A percentile compares a stretch with the other conserved stretches of the same genome.
Evolutionary conservation across 108 stramenopile genomes (phyloP).

Genomic region (Schizochytrium sp.): DNA sequence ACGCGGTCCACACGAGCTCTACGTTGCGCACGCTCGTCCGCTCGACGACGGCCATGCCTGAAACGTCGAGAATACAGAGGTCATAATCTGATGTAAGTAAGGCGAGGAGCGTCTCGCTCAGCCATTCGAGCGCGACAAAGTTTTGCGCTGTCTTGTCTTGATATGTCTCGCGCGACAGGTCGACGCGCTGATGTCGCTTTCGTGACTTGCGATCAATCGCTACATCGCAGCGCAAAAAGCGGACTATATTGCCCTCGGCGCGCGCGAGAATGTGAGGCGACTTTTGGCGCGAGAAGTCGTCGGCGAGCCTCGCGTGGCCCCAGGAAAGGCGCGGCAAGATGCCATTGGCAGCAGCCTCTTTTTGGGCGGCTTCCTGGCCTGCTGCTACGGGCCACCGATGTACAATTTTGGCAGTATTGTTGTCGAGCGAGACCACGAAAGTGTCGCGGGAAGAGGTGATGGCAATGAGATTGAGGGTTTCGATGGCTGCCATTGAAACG

Average conservation of each 20-base stretch:
- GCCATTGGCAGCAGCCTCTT: neutral
- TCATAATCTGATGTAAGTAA: neutral
- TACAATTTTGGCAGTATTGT: neutral
- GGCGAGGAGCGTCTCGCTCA: neutral
- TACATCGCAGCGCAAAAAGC: neutral
- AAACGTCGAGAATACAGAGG: slow-evolving; percentile 6
- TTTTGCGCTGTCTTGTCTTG: neutral
- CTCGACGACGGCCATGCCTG: slow-evolving; percentile 10
- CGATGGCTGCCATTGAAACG: neutral
- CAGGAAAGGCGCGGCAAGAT: neutral
- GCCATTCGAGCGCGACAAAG: neutral
- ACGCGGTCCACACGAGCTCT: slow-evolving; percentile 8
- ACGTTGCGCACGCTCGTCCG: neutral
- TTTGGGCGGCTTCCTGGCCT: neutral
- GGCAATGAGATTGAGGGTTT: neutral
- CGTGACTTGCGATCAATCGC: neutral
- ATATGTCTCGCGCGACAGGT: neutral
- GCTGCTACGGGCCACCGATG: neutral
- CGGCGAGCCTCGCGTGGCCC: neutral
- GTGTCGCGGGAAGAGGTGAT: neutral
- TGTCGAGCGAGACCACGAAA: neutral
- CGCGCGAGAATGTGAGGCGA: neutral
- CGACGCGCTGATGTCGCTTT: neutral
- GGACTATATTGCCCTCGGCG: neutral
- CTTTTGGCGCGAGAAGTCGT: neutral